Percentiles rank a stretch among this genome's conserved stretches.
phyloP scores from a whole-genome alignment of 1,284 basidiomycete genomes.

The Malassezia cuniculi region DNA sequence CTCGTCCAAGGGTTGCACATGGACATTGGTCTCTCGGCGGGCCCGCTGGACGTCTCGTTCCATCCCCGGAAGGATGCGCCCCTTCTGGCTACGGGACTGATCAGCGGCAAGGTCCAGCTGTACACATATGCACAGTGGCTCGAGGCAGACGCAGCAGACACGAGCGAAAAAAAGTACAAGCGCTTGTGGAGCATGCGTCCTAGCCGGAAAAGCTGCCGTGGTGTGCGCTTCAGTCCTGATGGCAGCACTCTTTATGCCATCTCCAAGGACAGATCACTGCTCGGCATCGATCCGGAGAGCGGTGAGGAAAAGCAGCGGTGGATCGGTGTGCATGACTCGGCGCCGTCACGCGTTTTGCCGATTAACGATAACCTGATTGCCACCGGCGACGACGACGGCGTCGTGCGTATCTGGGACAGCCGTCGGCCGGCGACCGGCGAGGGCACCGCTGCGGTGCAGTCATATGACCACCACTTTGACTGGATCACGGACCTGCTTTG shows the following conservation, averaged over 20 bases:
- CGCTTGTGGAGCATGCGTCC: constrained; percentile 23
- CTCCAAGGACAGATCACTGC: constrained; percentile 68
- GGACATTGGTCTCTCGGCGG: constrained; percentile 49
- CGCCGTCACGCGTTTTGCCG: constrained; percentile 53
- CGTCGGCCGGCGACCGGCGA: constrained; percentile 50
- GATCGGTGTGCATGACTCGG: constrained; percentile 56
- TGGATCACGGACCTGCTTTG: constrained; percentile 88
- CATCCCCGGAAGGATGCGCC: constrained; percentile 55
- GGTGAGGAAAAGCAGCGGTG: constrained; percentile 57
- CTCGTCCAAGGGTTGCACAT: constrained; percentile 15
- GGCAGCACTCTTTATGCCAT: constrained; percentile 54
- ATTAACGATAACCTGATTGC: constrained; percentile 63
- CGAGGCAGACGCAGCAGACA: not conserved
- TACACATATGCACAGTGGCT: constrained; percentile 51
- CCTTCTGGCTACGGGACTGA: constrained; percentile 61
- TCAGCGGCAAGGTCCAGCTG: constrained; percentile 70
- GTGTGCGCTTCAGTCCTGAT: constrained; percentile 16
- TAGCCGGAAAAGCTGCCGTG: constrained; percentile 30
- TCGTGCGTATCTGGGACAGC: constrained; percentile 91
- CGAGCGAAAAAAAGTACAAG: constrained; percentile 4
- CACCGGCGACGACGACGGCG: constrained; percentile 84
- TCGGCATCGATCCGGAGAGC: constrained; percentile 48
- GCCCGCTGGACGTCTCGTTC: constrained; percentile 79
- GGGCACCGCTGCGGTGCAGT: constrained; percentile 47
- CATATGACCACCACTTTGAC: constrained; percentile 79